Percentiles rank a stretch among this genome's conserved stretches.
phyloP scores from a whole-genome alignment of 2,329 filamentous ascomycete species.

The Scedosporium minutisporum region DNA sequence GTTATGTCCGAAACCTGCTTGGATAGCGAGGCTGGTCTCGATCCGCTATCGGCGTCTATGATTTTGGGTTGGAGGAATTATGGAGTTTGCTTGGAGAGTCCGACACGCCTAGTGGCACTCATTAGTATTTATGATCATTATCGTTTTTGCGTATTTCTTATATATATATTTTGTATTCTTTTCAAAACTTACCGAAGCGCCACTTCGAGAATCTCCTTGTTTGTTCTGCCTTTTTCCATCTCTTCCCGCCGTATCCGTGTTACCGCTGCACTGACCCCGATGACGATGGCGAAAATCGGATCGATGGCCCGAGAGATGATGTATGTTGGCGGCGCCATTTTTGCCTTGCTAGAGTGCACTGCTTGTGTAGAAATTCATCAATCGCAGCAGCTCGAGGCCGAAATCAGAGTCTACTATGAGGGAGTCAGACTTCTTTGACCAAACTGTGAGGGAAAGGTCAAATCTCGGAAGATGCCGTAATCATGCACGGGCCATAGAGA shows the following conservation, averaged over 20 bases:
- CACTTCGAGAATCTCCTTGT: conserved; percentile 38
- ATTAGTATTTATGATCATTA: conserved; percentile 1
- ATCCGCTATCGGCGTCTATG: conserved; percentile 2
- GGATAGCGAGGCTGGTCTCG: background rate
- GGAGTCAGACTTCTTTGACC: background rate
- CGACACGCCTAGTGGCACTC: conserved; percentile 14
- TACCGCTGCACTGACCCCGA: conserved; percentile 45
- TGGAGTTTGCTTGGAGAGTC: conserved; percentile 8
- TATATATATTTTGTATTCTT: background rate
- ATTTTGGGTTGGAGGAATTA: background rate
- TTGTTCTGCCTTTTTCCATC: conserved; percentile 45
- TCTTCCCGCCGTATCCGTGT: conserved; percentile 52
- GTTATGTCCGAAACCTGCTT: background rate
- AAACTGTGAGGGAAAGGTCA: background rate
- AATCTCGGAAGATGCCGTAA: background rate
- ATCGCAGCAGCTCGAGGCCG: background rate
- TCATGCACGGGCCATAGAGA: background rate
- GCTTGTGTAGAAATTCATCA: background rate
- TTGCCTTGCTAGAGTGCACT: conserved; percentile 2
- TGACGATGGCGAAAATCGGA: conserved; percentile 48
- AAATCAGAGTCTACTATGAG: background rate
- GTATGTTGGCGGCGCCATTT: conserved; percentile 45
- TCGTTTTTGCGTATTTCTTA: background rate
- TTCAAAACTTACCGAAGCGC: conserved; percentile 27
- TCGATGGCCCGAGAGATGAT: conserved; percentile 51